These are phyloP conservation scores for Cylindrodendrum hubeiense DNA, from an alignment of 2,329 filamentous ascomycete species.

Conservation along the genomic window DNA sequence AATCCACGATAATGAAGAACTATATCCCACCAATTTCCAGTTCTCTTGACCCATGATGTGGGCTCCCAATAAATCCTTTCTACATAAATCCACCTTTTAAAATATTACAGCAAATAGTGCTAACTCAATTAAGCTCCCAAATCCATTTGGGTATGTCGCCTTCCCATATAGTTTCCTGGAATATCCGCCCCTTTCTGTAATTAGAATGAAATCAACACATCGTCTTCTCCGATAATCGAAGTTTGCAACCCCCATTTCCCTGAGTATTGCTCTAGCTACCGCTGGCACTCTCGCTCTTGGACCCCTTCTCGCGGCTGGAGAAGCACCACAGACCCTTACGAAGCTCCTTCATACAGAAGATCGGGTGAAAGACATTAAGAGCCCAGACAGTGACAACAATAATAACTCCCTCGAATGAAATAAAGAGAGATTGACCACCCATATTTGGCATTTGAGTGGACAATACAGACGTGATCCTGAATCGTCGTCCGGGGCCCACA, in stretches of 20 bases:
- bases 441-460: no score
- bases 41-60: neutral
- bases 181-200: neutral
- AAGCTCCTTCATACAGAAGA: slow-evolving; percentile 44
- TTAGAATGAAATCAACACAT: neutral
- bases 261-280: no score
- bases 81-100: neutral
- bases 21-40: neutral
- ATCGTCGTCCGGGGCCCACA: no score
- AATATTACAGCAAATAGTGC: neutral
- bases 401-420: slow-evolving; percentile 69
- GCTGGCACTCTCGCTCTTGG: slow-evolving; percentile 23
- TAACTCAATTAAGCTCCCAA: neutral
- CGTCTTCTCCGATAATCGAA: neutral
- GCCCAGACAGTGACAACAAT: slow-evolving; percentile 59
- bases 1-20: no score
- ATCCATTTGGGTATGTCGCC: neutral
- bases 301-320: slow-evolving; percentile 26
- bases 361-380: slow-evolving; percentile 56
- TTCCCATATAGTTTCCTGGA: neutral
- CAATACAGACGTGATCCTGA: no score
- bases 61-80: no score
- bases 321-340: slow-evolving; percentile 44
- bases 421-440: slow-evolving; percentile 65
- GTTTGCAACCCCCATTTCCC: neutral